phyloP scores from a whole-genome alignment of 2,329 filamentous ascomycete genomes.

The Aplosporella prunicola region DNA sequence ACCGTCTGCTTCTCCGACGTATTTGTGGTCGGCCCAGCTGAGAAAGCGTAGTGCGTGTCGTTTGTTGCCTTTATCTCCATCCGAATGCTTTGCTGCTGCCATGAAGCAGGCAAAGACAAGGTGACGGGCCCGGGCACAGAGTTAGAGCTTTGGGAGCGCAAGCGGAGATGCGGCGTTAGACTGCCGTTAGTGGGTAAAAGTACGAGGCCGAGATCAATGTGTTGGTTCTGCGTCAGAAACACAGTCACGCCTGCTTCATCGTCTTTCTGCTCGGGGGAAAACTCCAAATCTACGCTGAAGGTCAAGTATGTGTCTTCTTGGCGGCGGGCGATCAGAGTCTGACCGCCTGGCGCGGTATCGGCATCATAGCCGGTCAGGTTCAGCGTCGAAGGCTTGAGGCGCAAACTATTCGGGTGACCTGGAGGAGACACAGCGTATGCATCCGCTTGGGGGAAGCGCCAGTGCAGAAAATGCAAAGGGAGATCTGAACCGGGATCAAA shows the following conservation, averaged over 20 bases:
- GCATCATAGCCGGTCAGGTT: constrained; percentile 48
- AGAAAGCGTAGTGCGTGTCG: constrained; percentile 35
- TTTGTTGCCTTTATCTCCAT: constrained; percentile 37
- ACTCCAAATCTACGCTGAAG: constrained; percentile 40
- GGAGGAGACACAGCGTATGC: constrained; percentile 39
- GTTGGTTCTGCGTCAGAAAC: constrained; percentile 44
- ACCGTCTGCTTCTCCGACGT: constrained; percentile 13
- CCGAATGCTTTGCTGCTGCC: constrained; percentile 28
- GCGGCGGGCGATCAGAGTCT: constrained; percentile 45
- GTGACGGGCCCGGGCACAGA: constrained; percentile 30
- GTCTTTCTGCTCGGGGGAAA: constrained; percentile 26
- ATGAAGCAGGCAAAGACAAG: constrained; percentile 31
- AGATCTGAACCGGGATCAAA: constrained; percentile 38
- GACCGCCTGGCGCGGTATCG: constrained; percentile 39
- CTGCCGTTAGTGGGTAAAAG: constrained; percentile 15
- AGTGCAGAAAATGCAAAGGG: constrained; percentile 48
- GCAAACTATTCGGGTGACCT: constrained; percentile 36
- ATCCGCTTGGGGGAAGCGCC: constrained; percentile 41
- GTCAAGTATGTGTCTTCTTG: constrained; percentile 49
- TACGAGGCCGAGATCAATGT: constrained; percentile 38
- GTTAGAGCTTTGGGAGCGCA: constrained; percentile 35
- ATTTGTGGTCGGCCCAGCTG: constrained; percentile 16
- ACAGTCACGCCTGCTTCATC: constrained; percentile 46
- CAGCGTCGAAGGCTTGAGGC: constrained; percentile 39
- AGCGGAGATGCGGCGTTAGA: constrained; percentile 33